These are phyloP conservation scores for Sporobolomyces roseus DNA, from an alignment of 768 basidiomycete genomes.

Conservation along the genomic window DNA sequence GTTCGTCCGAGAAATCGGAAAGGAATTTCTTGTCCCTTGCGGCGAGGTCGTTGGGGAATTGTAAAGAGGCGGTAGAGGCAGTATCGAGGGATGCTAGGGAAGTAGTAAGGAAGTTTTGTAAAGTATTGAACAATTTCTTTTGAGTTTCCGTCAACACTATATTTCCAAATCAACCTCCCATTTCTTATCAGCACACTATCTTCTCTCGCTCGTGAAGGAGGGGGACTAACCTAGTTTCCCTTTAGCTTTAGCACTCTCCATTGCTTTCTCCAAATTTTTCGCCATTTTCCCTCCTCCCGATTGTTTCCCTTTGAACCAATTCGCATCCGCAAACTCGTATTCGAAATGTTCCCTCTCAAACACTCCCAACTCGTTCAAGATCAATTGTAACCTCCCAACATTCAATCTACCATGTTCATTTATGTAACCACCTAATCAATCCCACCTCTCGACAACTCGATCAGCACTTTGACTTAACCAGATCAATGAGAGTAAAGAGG, in stretches of 20 bases:
- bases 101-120: constrained; percentile 67
- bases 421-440: constrained; percentile 72
- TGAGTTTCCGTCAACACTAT: constrained; percentile 70
- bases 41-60: constrained; percentile 73
- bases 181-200: too few species aligned
- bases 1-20: constrained; percentile 64
- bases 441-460: too few species aligned
- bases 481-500: too few species aligned
- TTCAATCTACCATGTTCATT: constrained; percentile 84
- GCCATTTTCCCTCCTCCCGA: constrained; percentile 52
- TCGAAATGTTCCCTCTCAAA: constrained; percentile 90
- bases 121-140: constrained; percentile 69
- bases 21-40: constrained; percentile 79
- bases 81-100: constrained; percentile 44
- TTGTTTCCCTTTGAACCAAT: constrained; percentile 94
- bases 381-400: constrained; percentile 70
- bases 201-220: background rate
- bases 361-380: constrained; percentile 79
- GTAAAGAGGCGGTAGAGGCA: constrained; percentile 52
- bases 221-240: constrained; percentile 60
- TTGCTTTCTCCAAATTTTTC: constrained; percentile 50
- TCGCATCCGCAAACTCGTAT: constrained; percentile 80
- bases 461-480: too few species aligned
- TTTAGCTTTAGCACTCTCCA: constrained; percentile 51
- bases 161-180: background rate